Evolutionary conservation across 2,329 filamentous ascomycete genomes (phyloP), one percentile per base, ranked within the genome.

Genomic region (Pseudocercospora macadamiae): DNA sequence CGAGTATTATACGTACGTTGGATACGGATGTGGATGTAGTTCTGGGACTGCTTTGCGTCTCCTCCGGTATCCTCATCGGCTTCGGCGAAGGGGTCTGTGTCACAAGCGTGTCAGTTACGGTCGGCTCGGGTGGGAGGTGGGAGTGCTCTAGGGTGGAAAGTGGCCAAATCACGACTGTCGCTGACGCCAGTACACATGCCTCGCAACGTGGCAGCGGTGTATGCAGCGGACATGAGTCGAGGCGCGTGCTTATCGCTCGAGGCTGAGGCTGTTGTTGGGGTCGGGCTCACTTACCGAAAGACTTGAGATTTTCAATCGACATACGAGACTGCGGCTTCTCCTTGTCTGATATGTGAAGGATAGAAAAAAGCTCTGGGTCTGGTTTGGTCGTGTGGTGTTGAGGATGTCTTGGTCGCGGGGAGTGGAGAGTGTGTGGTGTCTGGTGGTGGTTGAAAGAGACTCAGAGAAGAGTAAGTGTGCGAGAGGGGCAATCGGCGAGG

Each of bases 21-120:
- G 78, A 97, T 97, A 81, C 95, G 93, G 81, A 99, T 97, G 83
- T 97, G 95, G 79, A 97, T 96, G 80, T 97, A 96, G 82, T 96
- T 96, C 82, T 96, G 91, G 78, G 90, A 88, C 85, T 95, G 90
- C 82, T 95, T 95, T 78, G 87, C 89, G 83, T 96, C 90, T 85
- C 92, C 93, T 85, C 92, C 93, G 80, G 89, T 92, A 80, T 96
- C 93, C 89, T 97, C 93, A 91, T 97, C 95, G 87, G 93, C 95
- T 91, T 97, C 95, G 89, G 95, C 95, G 91, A 99, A 99, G 89
- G 95, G 95, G 89, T 99, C 95, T 97, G 60, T 59, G 51, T 55
- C 54, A 57, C 57, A 61, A 26, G 60, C 21, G 51, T 26, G 25
- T 64, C 61, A 64, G 54, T 60, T 48, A 37, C 26, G 23, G 19